phyloP scores from a whole-genome alignment of 495 filamentous ascomycete genomes.

The Penicillium antarcticum region DNA sequence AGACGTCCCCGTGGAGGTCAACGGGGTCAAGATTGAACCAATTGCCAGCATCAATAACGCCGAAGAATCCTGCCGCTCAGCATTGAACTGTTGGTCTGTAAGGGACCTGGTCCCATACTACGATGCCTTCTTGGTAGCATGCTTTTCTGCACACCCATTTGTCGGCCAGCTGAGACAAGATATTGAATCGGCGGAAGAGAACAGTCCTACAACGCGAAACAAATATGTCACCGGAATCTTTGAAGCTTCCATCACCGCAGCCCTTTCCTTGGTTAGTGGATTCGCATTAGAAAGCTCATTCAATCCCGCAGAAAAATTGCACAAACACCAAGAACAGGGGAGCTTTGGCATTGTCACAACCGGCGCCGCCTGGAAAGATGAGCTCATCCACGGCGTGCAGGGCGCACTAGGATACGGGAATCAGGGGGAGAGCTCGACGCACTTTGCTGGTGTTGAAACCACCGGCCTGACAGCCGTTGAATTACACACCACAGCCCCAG shows the following conservation, averaged over 20 bases:
- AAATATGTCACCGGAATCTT: slow-evolving; percentile 81
- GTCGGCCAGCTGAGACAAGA: slow-evolving; percentile 55
- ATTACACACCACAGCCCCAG: slow-evolving; percentile 65
- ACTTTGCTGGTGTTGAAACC: slow-evolving; percentile 77
- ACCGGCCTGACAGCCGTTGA: slow-evolving; percentile 81
- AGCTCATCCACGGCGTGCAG: slow-evolving; percentile 61
- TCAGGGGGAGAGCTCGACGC: slow-evolving; percentile 21
- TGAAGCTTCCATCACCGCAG: slow-evolving; percentile 67
- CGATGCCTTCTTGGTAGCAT: slow-evolving; percentile 81
- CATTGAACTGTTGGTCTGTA: slow-evolving; percentile 52
- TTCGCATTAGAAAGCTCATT: slow-evolving; percentile 28
- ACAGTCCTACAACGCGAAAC: slow-evolving; percentile 13
- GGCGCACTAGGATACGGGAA: slow-evolving; percentile 38
- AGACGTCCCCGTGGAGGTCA: slow-evolving; percentile 22
- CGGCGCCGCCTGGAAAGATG: slow-evolving; percentile 74
- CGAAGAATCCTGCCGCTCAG: slow-evolving; percentile 51
- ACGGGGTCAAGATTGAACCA: slow-evolving; percentile 27
- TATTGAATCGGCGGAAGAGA: slow-evolving; percentile 24
- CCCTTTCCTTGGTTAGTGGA: slow-evolving; percentile 46
- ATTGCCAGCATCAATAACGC: slow-evolving; percentile 48
- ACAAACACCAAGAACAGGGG: slow-evolving; percentile 36
- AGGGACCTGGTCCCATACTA: slow-evolving; percentile 53
- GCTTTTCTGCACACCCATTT: slow-evolving; percentile 85
- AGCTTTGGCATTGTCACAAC: slow-evolving; percentile 90
- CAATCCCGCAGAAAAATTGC: slow-evolving; percentile 15